Conservation (phyloP, 768 basidiomycete genomes). For the Wakefieldia striispora region DNA sequence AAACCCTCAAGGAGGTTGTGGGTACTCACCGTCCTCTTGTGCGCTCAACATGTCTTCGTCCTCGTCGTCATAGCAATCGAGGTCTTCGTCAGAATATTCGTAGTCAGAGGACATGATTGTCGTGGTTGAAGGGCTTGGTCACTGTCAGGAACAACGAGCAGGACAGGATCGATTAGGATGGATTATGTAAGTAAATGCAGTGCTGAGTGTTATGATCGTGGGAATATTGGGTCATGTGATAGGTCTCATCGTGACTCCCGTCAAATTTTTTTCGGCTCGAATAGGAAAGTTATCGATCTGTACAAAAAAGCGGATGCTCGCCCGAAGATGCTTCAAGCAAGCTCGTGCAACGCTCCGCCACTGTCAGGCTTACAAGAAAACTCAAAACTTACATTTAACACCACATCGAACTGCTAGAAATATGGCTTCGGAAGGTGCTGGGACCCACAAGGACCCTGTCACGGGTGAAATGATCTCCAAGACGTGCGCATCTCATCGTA, state of each 20-base stretch:
- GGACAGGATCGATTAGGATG: constrained; percentile 29
- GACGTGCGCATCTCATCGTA: constrained; percentile 52
- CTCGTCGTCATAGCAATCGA: constrained; percentile 66
- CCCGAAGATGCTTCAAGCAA: constrained; percentile 21
- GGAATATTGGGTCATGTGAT: constrained; percentile 7
- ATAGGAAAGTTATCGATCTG: constrained; percentile 29
- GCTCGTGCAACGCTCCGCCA: constrained; percentile 9
- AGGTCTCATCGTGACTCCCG: constrained; percentile 6
- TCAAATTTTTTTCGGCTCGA: constrained; percentile 21
- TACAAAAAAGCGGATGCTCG: constrained; percentile 26
- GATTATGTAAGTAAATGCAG: constrained; percentile 24
- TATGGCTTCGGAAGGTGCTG: constrained; percentile 40
- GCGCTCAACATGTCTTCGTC: constrained; percentile 65
- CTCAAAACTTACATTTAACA: constrained; percentile 4
- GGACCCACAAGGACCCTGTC: constrained; percentile 68
- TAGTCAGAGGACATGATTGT: constrained; percentile 59
- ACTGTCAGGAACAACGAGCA: constrained; percentile 17
- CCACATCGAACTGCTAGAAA: constrained; percentile 12
- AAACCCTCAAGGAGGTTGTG: constrained; percentile 1
- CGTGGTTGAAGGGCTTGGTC: constrained; percentile 10
- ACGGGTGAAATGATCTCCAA: constrained; percentile 98
- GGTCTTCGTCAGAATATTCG: constrained; percentile 68
- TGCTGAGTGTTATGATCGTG: constrained; percentile 13
- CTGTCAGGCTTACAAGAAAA: background rate
- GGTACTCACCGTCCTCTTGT: constrained; percentile 52